Evolutionary conservation across 768 basidiomycete species (phyloP).

Genomic region (Lentinula detonsa): DNA sequence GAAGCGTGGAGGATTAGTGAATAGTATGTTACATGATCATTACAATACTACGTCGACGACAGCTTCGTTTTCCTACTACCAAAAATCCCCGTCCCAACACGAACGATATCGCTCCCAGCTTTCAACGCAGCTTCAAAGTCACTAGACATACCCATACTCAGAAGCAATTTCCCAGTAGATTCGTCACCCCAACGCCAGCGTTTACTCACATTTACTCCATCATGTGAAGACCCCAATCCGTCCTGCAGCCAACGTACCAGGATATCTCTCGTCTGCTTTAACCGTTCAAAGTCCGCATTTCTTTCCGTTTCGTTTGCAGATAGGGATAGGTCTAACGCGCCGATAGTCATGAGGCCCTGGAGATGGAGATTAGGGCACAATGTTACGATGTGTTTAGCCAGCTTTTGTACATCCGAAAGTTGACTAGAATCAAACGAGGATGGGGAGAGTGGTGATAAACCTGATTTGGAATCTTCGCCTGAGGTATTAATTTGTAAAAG

Average conservation of each 20-base stretch:
- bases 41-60: too few species aligned
- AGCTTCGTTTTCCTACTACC: constrained; percentile 60
- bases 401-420: constrained; percentile 48
- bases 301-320: constrained; percentile 36
- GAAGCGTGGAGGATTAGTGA: too few species aligned
- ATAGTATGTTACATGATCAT: too few species aligned
- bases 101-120: constrained; percentile 80
- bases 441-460: constrained; percentile 55
- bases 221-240: constrained; percentile 11
- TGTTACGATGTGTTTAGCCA: constrained; percentile 66
- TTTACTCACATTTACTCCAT: constrained; percentile 13
- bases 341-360: constrained; percentile 96
- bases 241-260: constrained; percentile 41
- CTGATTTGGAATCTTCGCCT: constrained; percentile 87
- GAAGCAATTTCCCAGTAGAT: constrained; percentile 38
- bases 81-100: constrained; percentile 91
- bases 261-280: constrained; percentile 58
- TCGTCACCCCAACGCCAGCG: constrained; percentile 40
- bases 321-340: constrained; percentile 70
- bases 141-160: constrained; percentile 97
- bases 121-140: constrained; percentile 86
- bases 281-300: constrained; percentile 67
- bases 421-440: background rate
- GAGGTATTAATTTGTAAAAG: constrained; percentile 96
- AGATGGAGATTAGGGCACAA: constrained; percentile 72